Evolutionary conservation across 768 basidiomycete species (phyloP), one percentile per base, ranked within the genome.

Genomic region (Trametopsis cervina): DNA sequence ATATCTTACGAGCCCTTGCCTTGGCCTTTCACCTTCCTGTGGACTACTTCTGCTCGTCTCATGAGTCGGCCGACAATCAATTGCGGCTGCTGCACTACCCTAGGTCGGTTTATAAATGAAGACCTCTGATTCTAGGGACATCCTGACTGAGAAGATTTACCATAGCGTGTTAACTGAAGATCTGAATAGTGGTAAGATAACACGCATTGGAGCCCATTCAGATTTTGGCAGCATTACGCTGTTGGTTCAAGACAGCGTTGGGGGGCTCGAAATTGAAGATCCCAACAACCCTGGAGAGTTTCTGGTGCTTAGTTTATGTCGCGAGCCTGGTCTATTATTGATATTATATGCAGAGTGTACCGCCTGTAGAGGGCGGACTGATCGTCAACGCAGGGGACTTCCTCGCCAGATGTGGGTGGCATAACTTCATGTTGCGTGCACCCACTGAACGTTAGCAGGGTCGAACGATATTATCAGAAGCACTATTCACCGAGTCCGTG

Each of bases 241-340:
- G 5, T 62, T 85, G 2, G 67, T 82, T 42, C 81, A 83, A 61
- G 80, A 83, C 54, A 66, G 72, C 4, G 68, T 73, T 2, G 80
- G 81, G 4, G 83, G 83, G 0, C 66, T 83, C 3, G 79, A 85
- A 56, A 74, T 83, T 4, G 77, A 82, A 57, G 72, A 76, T 56
- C 77, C 78, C 0, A 63, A 67, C 35, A 55, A 61, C 17, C 70
- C 75, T 4, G 78, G 75, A 1, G 44, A 60, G 37, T 75, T 74
- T 53, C 47, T 61, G 65, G 61, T 58, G 27, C 33, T 17, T 20
- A 10, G 41, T 17, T 26, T n/a, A 3, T 17, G 23, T 15, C 23
- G 20, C 20, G 6, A 42, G 2, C 23, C 33, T 33, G 27, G 29
- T 13, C n/a, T 24, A 27, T 21, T 36, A 22, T n/a, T n/a, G 17